Conservation (phyloP, 2,329 filamentous ascomycete genomes). For the Alternaria viburni region DNA sequence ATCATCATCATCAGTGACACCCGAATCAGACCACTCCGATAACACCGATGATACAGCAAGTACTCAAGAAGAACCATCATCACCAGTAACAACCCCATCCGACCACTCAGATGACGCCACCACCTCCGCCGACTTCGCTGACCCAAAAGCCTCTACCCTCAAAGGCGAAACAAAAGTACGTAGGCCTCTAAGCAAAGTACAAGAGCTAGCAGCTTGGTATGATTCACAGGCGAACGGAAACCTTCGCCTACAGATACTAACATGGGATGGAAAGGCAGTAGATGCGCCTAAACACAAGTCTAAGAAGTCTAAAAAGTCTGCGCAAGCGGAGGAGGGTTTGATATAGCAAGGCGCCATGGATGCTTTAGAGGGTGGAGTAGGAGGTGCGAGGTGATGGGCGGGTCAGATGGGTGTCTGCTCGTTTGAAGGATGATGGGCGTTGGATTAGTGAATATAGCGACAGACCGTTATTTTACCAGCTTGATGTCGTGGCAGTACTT, state of each 20-base stretch:
- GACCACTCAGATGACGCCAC: background rate
- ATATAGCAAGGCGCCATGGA: background rate
- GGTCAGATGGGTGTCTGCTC: background rate
- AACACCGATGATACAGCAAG: background rate
- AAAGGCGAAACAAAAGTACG: background rate
- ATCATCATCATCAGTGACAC: background rate
- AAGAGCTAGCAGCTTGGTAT: background rate
- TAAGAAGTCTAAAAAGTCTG: background rate
- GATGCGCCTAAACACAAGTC: background rate
- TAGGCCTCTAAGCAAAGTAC: background rate
- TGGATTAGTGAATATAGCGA: background rate
- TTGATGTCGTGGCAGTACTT: background rate
- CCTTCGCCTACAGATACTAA: background rate
- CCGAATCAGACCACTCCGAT: background rate
- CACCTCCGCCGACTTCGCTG: background rate
- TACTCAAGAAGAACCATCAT: background rate
- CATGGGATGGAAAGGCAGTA: background rate
- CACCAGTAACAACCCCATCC: background rate
- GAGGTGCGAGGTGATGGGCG: background rate
- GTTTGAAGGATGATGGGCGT: background rate
- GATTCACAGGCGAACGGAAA: background rate
- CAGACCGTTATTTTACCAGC: accelerated
- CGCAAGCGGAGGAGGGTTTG: background rate
- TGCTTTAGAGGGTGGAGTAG: background rate
- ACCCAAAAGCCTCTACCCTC: too few species aligned